Conservation (phyloP, 2,329 filamentous ascomycete species). For the Fonsecaea erecta region DNA sequence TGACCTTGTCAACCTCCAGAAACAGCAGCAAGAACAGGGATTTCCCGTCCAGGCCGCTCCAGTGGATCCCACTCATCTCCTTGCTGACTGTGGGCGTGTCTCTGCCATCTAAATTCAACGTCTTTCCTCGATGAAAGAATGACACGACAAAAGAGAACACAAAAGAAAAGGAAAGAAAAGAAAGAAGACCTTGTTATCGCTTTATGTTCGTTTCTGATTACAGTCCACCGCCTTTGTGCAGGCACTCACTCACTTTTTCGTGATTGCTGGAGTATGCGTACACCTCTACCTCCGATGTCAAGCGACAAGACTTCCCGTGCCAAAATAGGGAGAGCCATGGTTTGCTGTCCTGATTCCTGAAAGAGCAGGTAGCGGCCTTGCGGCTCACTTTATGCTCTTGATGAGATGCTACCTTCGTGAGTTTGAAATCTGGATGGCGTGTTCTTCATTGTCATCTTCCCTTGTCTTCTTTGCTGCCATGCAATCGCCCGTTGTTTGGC, state of each 20-base stretch:
- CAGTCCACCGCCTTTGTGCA: neutral
- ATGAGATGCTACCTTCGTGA: neutral
- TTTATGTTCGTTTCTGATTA: neutral
- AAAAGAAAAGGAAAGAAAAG: too few species aligned
- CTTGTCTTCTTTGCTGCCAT: conserved; percentile 3
- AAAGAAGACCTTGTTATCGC: neutral
- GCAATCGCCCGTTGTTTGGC: conserved; percentile 19
- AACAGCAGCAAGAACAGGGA: neutral
- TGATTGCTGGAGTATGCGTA: neutral
- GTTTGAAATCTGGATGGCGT: neutral
- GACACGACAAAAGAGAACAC: neutral
- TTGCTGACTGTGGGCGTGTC: neutral
- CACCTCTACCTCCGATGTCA: neutral
- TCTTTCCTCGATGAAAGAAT: neutral
- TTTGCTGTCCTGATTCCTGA: neutral
- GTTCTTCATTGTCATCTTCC: conserved; percentile 7
- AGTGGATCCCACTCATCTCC: neutral
- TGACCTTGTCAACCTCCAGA: neutral
- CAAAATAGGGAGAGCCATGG: neutral
- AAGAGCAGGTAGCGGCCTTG: neutral
- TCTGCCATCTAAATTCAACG: conserved; percentile 10
- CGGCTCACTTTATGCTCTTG: neutral
- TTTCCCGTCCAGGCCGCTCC: neutral
- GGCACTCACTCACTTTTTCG: too few species aligned
- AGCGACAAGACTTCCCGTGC: neutral